These are phyloP conservation scores for Ganoderma lingzhi DNA, from an alignment of 1,284 basidiomycete species.

Conservation along the genomic window DNA sequence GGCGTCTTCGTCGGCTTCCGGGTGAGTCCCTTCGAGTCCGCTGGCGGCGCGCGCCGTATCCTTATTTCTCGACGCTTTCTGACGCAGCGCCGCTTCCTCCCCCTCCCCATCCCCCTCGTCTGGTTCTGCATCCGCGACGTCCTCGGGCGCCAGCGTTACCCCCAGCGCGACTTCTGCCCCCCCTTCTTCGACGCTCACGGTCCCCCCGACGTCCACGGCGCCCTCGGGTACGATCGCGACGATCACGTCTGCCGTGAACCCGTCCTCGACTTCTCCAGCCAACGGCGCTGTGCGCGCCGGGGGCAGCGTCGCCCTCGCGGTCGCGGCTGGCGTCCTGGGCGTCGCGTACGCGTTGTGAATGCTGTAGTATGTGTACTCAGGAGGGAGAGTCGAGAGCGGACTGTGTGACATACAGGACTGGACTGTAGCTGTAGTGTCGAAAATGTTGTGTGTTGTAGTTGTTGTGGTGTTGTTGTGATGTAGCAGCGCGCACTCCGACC, in stretches of 20 bases:
- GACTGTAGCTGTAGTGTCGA: neutral
- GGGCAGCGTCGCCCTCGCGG: neutral
- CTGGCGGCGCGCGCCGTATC: too few species aligned
- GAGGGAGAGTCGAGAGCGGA: neutral
- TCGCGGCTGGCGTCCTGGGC: neutral
- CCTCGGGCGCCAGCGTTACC: neutral
- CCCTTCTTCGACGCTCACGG: neutral
- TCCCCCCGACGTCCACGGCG: neutral
- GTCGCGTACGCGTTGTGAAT: neutral
- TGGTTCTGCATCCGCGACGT: neutral
- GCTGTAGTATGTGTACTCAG: neutral
- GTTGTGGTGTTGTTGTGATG: neutral
- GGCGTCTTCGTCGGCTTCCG: neutral
- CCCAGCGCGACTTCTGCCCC: neutral
- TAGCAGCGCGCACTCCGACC: neutral
- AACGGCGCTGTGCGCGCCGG: neutral
- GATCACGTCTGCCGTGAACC: neutral
- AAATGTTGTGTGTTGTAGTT: neutral
- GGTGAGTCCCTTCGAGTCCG: neutral
- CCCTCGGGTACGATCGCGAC: neutral
- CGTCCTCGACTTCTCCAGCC: neutral
- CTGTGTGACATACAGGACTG: neutral
- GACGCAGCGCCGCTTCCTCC: neutral
- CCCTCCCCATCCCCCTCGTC: neutral
- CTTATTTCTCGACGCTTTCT: too few species aligned